phyloP scores from a whole-genome alignment of 2,329 filamentous ascomycete species.

The Drechslera avenae region DNA sequence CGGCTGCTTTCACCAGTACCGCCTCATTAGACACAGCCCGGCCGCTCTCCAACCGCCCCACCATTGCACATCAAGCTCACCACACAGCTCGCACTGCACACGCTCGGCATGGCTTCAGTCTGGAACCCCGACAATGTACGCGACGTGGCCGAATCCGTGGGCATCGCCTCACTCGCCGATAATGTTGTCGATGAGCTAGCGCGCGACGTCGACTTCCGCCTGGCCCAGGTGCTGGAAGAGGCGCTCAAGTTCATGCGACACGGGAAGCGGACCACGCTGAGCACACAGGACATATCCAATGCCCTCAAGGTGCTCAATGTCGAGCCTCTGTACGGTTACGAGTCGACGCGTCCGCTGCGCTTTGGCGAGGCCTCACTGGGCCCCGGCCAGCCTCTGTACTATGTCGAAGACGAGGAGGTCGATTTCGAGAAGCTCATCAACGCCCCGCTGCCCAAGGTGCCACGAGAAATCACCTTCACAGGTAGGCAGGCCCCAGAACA shows the following conservation, averaged over 20 bases:
- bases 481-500: slow-evolving; percentile 59
- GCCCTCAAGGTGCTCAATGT: slow-evolving; percentile 87
- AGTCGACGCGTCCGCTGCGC: slow-evolving; percentile 83
- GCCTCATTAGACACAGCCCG: slow-evolving; percentile 17
- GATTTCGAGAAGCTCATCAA: slow-evolving; percentile 99
- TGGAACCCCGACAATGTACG: slow-evolving; percentile 97
- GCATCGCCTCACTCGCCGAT: slow-evolving; percentile 78
- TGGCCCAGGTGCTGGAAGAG: slow-evolving; percentile 92
- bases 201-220: slow-evolving; percentile 93
- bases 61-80: slow-evolving; percentile 14
- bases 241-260: slow-evolving; percentile 96
- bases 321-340: slow-evolving; percentile 95
- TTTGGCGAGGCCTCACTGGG: slow-evolving; percentile 95
- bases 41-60: slow-evolving; percentile 14
- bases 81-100: slow-evolving; percentile 14
- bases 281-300: slow-evolving; percentile 85
- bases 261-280: slow-evolving; percentile 81
- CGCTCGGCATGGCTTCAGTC: slow-evolving; percentile 58
- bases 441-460: slow-evolving; percentile 90
- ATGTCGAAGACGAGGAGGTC: slow-evolving; percentile 97
- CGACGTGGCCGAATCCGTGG: slow-evolving; percentile 95
- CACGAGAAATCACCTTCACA: slow-evolving; percentile 88
- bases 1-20: slow-evolving; percentile 17
- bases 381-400: slow-evolving; percentile 91
- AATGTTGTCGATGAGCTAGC: slow-evolving; percentile 87